Evolutionary conservation across 495 filamentous ascomycete species (phyloP), one percentile per base, ranked within the genome.

Genomic region (Penicillium angulare): DNA sequence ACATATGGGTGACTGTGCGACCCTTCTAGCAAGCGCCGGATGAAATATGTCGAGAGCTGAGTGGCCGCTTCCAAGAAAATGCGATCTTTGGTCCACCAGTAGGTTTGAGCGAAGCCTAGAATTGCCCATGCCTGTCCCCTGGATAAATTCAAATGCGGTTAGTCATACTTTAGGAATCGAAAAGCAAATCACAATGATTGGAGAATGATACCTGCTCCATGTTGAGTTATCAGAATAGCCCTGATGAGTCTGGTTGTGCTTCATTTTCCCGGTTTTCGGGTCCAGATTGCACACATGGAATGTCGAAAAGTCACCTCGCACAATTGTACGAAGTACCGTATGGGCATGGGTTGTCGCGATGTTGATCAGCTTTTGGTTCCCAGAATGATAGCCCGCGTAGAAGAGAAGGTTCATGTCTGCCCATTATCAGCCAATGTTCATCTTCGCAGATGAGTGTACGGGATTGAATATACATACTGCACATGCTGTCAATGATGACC

Each of bases 101-200:
- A 77, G 0, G 73, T 70, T 45, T 74, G 71, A 0, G 73, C 59
- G 49, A 69, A 77, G 0, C 76, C 76, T 4, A 71, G 55, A n/a
- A 77, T 68, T 23, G 54, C 71, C 76, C 76, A 79, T 0, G 72
- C 68, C 53, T 79, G 74, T 0, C 76, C 74, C 22, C 76, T 55
- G 0, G 69, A 47, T n/a, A n/a, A n/a, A n/a, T n/a, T n/a, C n/a
- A n/a, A n/a, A n/a, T n/a, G n/a, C n/a, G n/a, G n/a, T n/a, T n/a
- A n/a, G n/a, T n/a, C n/a, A n/a, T n/a, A n/a, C n/a, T n/a, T n/a
- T n/a, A n/a, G n/a, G n/a, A n/a, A n/a, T n/a, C n/a, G n/a, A n/a
- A n/a, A n/a, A n/a, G n/a, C n/a, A n/a, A n/a, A n/a, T n/a, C n/a
- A n/a, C n/a, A n/a, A n/a, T n/a, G n/a, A n/a, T n/a, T n/a, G n/a